These are phyloP conservation scores for Apiospora pterosperma DNA, from an alignment of 2,329 filamentous ascomycete genomes.

Conservation along the genomic window DNA sequence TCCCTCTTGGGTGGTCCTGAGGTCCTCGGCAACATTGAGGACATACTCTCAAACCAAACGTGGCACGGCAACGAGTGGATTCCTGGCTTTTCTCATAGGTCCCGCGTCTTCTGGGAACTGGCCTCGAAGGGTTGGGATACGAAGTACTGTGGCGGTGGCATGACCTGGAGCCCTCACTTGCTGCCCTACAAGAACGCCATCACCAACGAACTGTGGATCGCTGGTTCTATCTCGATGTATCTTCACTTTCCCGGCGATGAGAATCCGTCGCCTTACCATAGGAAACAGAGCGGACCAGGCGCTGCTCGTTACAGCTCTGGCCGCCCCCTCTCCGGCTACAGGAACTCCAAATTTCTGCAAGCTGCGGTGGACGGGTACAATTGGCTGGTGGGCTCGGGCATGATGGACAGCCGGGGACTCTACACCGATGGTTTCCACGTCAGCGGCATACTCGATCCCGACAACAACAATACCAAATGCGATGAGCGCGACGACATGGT, in stretches of 20 bases:
- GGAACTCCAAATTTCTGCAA: constrained; percentile 64
- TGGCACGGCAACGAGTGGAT: constrained; percentile 81
- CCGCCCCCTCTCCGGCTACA: constrained; percentile 26
- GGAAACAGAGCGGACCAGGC: constrained; percentile 6
- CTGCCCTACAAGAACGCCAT: constrained; percentile 93
- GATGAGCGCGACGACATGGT: constrained; percentile 84
- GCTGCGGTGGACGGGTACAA: constrained; percentile 75
- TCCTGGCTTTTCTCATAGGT: constrained; percentile 75
- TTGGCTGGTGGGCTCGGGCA: constrained; percentile 77
- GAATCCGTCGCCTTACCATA: constrained; percentile 64
- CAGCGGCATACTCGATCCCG: constrained; percentile 55
- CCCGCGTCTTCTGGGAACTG: constrained; percentile 81
- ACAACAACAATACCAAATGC: constrained; percentile 67
- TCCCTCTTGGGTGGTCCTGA: constrained; percentile 16
- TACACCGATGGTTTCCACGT: constrained; percentile 91
- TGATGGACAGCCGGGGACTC: constrained; percentile 73
- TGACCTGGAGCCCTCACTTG: constrained; percentile 83
- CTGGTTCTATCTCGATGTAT: constrained; percentile 86
- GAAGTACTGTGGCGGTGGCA: constrained; percentile 77
- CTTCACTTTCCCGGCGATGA: constrained; percentile 79
- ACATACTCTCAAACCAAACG: constrained; percentile 36
- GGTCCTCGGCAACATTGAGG: constrained; percentile 15
- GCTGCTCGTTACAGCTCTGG: constrained; percentile 23
- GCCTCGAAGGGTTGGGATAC: constrained; percentile 79
- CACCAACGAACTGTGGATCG: constrained; percentile 86